These are phyloP conservation scores for Collybia nuda DNA, from an alignment of 768 basidiomycete genomes.

Conservation along the genomic window DNA sequence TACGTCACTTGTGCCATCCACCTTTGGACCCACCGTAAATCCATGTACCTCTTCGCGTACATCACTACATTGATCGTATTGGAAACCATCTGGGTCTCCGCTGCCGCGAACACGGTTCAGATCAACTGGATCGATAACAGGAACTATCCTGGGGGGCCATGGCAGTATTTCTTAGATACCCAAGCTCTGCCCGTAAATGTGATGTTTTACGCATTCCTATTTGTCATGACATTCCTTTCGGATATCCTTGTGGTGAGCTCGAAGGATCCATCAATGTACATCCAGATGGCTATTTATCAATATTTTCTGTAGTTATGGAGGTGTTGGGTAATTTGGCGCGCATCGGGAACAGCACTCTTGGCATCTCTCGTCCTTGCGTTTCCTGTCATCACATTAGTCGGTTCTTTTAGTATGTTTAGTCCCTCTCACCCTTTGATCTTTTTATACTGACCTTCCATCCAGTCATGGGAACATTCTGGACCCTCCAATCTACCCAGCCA, in stretches of 20 bases:
- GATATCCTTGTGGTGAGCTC: constrained; percentile 39
- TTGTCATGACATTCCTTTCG: constrained; percentile 34
- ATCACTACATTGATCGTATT: constrained; percentile 28
- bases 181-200: constrained; percentile 36
- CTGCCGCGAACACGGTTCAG: constrained; percentile 32
- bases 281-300: background rate
- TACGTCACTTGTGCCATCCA: constrained; percentile 26
- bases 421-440: too few species aligned
- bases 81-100: constrained; percentile 29
- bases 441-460: background rate
- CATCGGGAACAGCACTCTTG: constrained; percentile 20
- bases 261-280: background rate
- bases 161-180: constrained; percentile 33
- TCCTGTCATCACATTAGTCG: constrained; percentile 35
- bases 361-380: constrained; percentile 30
- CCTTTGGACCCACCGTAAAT: constrained; percentile 27
- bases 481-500: constrained; percentile 40
- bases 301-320: constrained; percentile 36
- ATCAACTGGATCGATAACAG: constrained; percentile 32
- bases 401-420: constrained; percentile 40
- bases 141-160: constrained; percentile 32
- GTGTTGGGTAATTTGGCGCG: constrained; percentile 46
- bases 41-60: constrained; percentile 27
- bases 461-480: constrained; percentile 44
- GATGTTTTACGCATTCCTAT: constrained; percentile 33